These are phyloP conservation scores for Chrysanthemum lavandulifolium DNA, from an alignment of 129 eudicot genomes.

Conservation along the genomic window DNA sequence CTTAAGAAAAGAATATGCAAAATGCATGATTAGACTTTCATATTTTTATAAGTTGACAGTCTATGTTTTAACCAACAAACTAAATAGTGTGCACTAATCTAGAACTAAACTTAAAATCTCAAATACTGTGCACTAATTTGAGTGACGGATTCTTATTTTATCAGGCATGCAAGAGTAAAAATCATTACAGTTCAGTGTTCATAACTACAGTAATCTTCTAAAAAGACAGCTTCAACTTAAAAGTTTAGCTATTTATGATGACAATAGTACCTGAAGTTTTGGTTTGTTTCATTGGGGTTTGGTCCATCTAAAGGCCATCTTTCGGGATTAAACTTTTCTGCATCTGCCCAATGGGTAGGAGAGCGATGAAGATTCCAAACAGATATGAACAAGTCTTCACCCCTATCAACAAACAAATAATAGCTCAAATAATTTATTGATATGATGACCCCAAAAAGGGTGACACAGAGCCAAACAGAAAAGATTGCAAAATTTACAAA, in stretches of 20 bases:
- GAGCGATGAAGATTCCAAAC: slow-evolving; percentile 95
- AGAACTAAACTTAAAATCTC: no score
- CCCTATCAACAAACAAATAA: slow-evolving; percentile 46
- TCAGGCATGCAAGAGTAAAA: neutral
- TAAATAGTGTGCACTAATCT: neutral
- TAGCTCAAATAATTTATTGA: neutral
- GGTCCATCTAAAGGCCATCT: slow-evolving; percentile 99
- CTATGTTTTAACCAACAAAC: neutral
- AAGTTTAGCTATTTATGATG: neutral
- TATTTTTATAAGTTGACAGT: neutral
- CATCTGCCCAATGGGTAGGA: slow-evolving; percentile 82
- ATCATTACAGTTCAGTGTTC: neutral
- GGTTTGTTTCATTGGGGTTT: slow-evolving; percentile 91
- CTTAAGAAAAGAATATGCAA: neutral
- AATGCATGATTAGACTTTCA: neutral
- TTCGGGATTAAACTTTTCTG: slow-evolving; percentile 88
- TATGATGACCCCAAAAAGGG: neutral
- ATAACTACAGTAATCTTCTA: neutral
- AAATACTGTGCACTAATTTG: no score
- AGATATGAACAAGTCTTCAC: slow-evolving; percentile 90
- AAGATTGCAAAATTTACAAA: no score
- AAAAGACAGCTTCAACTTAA: neutral
- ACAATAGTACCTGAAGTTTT: slow-evolving; percentile 63
- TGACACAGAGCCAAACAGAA: no score
- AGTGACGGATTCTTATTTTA: neutral